Base-by-base conservation (phyloP, 2,329 filamentous ascomycete genomes). In the Epichloe uncinata region DNA sequence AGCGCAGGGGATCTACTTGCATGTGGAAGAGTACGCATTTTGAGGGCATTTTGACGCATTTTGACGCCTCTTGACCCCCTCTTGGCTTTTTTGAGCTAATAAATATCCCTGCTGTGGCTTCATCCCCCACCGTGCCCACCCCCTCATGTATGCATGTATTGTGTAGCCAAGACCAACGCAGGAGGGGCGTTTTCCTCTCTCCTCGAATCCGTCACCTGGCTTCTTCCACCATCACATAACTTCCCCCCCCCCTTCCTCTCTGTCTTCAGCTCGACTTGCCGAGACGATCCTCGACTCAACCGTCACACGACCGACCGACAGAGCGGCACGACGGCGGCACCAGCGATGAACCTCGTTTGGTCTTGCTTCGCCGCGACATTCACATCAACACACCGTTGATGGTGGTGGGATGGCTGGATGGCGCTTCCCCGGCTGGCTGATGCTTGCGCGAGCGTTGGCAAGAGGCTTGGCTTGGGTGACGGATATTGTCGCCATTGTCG, bases 21-120 rank as follows among this genome's bases (percentile, higher is more conserved):
- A 79, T 59, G 77, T 76, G 1, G 79, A 82, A 54, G 78, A 82
- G 59, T 82, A 81, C 60, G 70, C 69, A 22, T 77, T 77, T 54
- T 78, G 57, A 30, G 0, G 22, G 70, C 69, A 20, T 77, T 77
- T 54, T 78, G 58, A 30, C 6, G 22, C 6, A 7, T 26, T 26
- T 26, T 26, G 22, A 81, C 60, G 70, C 69, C 20, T 77, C 77
- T 54, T 78, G 58, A 8, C 7, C 22, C 22, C 22, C 22, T 26
- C 22, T 26, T 26, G 26, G 26, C 7, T 8, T 30, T 30, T 9
- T 30, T 30, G 26, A 30, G 26, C 26, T 9, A 30, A 30, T 30
- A 9, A 30, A 30, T 30, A 30, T 9, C 26, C 26, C 26, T 30
- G 26, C 26, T 8, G 26, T 30, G 8, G 7, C 26, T 30, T 8